These are phyloP conservation scores for Arthrobotrys megalospora DNA, from an alignment of 2,329 filamentous ascomycete species.

Conservation along the genomic window DNA sequence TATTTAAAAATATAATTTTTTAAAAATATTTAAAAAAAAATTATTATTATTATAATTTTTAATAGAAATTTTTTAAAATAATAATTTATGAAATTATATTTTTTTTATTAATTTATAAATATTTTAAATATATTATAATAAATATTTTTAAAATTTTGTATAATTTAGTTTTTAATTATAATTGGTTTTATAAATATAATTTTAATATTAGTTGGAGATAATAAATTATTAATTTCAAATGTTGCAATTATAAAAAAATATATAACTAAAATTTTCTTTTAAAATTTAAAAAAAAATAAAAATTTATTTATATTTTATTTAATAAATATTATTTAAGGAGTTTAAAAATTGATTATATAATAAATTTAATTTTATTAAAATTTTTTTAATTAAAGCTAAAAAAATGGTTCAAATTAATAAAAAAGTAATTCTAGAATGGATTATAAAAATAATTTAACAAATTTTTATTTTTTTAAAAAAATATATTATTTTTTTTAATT, in stretches of 20 bases:
- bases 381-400: too few relatives aligned
- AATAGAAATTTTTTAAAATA: not conserved
- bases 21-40: not conserved
- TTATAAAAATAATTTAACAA: too few relatives aligned
- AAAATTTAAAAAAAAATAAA: too few relatives aligned
- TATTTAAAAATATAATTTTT: not conserved
- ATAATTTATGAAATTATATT: not conserved
- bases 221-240: not conserved
- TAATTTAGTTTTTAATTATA: not conserved
- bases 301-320: not conserved
- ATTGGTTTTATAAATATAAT: not conserved
- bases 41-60: too few relatives aligned
- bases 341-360: too few relatives aligned
- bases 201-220: not conserved
- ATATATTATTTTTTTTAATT: too few relatives aligned
- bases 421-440: too few relatives aligned
- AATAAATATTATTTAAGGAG: not conserved
- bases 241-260: too few relatives aligned
- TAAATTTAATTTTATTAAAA: too few relatives aligned
- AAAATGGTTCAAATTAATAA: too few relatives aligned
- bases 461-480: too few relatives aligned
- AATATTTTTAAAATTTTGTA: not conserved
- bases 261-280: too few relatives aligned
- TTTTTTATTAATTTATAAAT: not conserved
- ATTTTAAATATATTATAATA: not conserved